Evolutionary conservation across 805 yeast species (phyloP).

Genomic region (Naumovozyma castellii): DNA sequence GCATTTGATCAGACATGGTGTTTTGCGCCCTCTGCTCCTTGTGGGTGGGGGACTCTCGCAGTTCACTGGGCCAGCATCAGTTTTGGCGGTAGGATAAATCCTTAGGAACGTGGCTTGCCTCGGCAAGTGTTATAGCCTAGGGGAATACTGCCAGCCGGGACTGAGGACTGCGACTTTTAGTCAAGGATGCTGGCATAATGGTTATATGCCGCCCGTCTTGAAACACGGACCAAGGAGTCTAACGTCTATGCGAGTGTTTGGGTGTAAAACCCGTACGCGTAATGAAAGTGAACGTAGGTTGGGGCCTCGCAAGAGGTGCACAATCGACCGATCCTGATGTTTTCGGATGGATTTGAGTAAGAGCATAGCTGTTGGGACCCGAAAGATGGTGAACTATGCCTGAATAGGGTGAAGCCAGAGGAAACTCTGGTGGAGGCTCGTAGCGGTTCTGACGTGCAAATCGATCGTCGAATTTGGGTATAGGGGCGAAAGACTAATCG

Average conservation of each 20-base stretch:
- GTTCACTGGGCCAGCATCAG: slow-evolving; percentile 32
- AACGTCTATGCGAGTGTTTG: slow-evolving; percentile 36
- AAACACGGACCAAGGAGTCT: slow-evolving; percentile 37
- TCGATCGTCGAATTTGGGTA: slow-evolving; percentile 38
- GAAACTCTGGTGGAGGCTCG: slow-evolving; percentile 40
- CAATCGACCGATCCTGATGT: slow-evolving; percentile 34
- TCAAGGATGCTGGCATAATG: slow-evolving; percentile 33
- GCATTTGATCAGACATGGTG: slow-evolving; percentile 34
- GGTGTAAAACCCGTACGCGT: slow-evolving; percentile 35
- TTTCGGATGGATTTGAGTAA: slow-evolving; percentile 35
- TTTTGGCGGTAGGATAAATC: slow-evolving; percentile 31
- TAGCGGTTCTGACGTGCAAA: slow-evolving; percentile 39
- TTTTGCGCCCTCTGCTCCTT: slow-evolving; percentile 23
- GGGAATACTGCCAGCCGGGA: slow-evolving; percentile 26
- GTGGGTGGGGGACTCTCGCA: slow-evolving; percentile 26
- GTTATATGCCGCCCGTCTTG: slow-evolving; percentile 32
- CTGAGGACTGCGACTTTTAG: slow-evolving; percentile 32
- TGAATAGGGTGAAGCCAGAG: slow-evolving; percentile 39
- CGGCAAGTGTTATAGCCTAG: slow-evolving; percentile 28
- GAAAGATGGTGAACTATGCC: slow-evolving; percentile 39
- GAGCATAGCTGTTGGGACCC: slow-evolving; percentile 39
- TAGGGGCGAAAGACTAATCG: slow-evolving; percentile 38
- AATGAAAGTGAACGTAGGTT: slow-evolving; percentile 34
- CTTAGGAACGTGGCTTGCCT: slow-evolving; percentile 29
- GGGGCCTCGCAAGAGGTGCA: slow-evolving; percentile 30